phyloP scores from a whole-genome alignment of 2,329 filamentous ascomycete genomes.

The Chrysoporthe puriensis region DNA sequence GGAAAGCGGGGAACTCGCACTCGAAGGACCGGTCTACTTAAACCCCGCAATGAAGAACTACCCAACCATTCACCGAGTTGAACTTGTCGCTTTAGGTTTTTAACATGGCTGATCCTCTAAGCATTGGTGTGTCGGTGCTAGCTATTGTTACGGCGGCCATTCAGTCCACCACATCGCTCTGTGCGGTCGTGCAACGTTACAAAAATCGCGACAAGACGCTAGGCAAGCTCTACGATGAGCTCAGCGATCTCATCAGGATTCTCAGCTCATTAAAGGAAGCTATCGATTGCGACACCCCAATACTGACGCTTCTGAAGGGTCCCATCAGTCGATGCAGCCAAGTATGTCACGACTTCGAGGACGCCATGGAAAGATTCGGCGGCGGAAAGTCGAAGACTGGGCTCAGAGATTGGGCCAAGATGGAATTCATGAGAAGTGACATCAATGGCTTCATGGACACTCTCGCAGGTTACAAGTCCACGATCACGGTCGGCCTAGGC shows the following conservation, averaged over 20 bases:
- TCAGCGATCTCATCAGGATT: neutral
- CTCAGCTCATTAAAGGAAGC: neutral
- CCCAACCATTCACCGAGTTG: too few relatives aligned
- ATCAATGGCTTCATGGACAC: slow-evolving; percentile 2
- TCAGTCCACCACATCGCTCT: neutral
- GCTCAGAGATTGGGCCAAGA: neutral
- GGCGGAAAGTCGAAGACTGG: neutral
- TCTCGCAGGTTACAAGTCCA: neutral
- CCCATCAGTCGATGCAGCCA: neutral
- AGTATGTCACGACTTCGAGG: neutral
- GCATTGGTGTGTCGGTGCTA: neutral
- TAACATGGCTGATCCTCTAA: slow-evolving; percentile 1
- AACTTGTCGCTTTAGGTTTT: neutral
- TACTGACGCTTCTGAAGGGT: neutral
- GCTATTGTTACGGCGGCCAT: neutral
- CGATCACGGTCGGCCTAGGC: neutral
- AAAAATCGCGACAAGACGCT: slow-evolving; percentile 1
- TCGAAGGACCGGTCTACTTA: neutral
- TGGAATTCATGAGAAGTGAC: neutral
- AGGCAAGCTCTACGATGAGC: neutral
- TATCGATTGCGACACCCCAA: neutral
- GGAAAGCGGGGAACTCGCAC: neutral
- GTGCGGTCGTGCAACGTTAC: neutral
- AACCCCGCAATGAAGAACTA: neutral
- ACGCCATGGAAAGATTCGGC: neutral